Conservation (phyloP, 2,329 filamentous ascomycete species). For the Tolypocladium tropicale region DNA sequence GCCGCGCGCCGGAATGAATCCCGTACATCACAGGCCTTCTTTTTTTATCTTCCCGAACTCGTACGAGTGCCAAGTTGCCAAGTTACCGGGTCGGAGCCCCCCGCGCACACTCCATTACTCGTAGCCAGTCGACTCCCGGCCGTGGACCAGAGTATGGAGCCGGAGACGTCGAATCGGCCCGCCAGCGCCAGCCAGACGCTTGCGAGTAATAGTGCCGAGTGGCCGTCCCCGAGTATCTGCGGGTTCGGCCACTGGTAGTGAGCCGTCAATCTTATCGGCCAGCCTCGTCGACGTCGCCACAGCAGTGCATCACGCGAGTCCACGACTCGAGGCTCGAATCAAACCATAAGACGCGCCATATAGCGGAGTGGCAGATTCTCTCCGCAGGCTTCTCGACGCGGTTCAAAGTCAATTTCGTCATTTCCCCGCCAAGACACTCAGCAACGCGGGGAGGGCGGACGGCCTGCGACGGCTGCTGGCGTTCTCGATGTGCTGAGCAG, state of each 20-base stretch:
- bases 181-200: neutral
- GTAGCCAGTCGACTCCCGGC: neutral
- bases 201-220: neutral
- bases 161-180: neutral
- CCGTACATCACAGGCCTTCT: too few species aligned
- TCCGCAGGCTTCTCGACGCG: neutral
- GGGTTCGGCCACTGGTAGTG: neutral
- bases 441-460: neutral
- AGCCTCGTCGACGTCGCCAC: neutral
- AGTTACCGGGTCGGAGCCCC: too few species aligned
- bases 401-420: neutral
- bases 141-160: too few species aligned
- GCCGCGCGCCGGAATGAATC: too few species aligned
- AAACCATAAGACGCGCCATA: too few species aligned
- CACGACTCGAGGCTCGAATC: neutral
- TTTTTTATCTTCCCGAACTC: too few species aligned
- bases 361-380: too few species aligned
- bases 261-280: neutral
- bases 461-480: too few species aligned
- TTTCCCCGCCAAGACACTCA: neutral
- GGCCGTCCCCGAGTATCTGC: neutral
- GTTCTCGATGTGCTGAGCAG: too few species aligned
- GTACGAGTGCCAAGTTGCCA: too few species aligned
- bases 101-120: neutral
- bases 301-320: neutral